Conservation (phyloP, 2,329 filamentous ascomycete species). For the Orbilia blumenaviensis region DNA sequence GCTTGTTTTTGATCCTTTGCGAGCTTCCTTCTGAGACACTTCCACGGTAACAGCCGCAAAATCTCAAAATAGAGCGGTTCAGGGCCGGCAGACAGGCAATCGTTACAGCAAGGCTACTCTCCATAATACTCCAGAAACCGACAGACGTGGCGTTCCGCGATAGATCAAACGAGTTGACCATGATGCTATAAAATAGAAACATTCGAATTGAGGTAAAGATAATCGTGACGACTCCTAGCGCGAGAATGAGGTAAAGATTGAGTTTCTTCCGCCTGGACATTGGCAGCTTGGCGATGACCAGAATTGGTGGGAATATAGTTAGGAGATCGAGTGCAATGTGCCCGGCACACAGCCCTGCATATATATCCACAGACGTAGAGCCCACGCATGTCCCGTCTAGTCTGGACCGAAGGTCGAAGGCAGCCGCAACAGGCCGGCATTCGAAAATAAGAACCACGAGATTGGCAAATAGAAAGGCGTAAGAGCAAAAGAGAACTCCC, state of each 20-base stretch:
- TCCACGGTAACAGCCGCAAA: constrained; percentile 5
- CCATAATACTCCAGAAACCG: constrained; percentile 52
- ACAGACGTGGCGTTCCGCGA: constrained; percentile 35
- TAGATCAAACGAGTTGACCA: constrained; percentile 46
- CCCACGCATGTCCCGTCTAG: constrained; percentile 47
- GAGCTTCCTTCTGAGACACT: neutral
- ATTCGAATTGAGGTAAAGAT: constrained; percentile 49
- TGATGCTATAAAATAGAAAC: constrained; percentile 46
- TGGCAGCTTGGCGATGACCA: constrained; percentile 41
- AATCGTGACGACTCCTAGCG: constrained; percentile 34
- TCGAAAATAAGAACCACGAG: constrained; percentile 47
- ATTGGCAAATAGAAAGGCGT: constrained; percentile 38
- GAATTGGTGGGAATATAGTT: constrained; percentile 47
- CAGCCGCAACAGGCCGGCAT: constrained; percentile 39
- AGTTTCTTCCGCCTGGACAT: constrained; percentile 41
- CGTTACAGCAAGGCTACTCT: constrained; percentile 50
- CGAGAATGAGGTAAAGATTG: constrained; percentile 46
- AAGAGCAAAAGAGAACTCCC: constrained; percentile 33
- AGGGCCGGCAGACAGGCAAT: constrained; percentile 47
- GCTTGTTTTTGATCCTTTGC: constrained; percentile 32
- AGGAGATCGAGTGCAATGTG: constrained; percentile 48
- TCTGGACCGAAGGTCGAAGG: constrained; percentile 44
- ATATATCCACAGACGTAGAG: constrained; percentile 41
- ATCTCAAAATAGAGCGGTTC: constrained; percentile 28
- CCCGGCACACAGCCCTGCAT: constrained; percentile 42